phyloP scores from a whole-genome alignment of 2,329 filamentous ascomycete genomes.

The Phialophora expanda region DNA sequence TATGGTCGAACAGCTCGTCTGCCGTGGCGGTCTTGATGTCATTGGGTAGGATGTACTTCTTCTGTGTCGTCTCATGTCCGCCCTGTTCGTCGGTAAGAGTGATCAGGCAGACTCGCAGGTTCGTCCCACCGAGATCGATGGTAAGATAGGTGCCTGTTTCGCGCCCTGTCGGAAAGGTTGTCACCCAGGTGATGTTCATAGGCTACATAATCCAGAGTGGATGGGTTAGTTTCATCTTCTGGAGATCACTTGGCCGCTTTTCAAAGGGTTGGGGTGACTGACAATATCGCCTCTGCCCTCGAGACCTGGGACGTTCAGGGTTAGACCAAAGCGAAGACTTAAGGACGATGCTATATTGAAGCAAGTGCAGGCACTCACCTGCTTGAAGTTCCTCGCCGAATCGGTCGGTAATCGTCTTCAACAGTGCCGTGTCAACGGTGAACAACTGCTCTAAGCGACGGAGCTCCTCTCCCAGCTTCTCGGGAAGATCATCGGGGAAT shows the following conservation, averaged over 20 bases:
- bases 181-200: constrained; percentile 98
- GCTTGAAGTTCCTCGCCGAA: constrained; percentile 82
- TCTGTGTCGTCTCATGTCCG: constrained; percentile 87
- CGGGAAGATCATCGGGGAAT: not conserved
- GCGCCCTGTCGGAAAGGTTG: constrained; percentile 81
- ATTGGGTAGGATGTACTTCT: constrained; percentile 83
- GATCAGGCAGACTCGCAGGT: constrained; percentile 87
- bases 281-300: constrained; percentile 13
- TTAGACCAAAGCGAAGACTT: not conserved
- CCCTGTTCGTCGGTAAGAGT: constrained; percentile 78
- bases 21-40: constrained; percentile 78
- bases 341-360: not conserved
- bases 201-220: constrained; percentile 60
- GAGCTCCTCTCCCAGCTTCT: constrained; percentile 61
- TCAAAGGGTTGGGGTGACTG: constrained; percentile 1
- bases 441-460: constrained; percentile 78
- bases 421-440: constrained; percentile 70
- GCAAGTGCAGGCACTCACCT: constrained; percentile 55
- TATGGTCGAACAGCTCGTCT: constrained; percentile 88
- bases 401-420: constrained; percentile 85
- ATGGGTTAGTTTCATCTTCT: not conserved
- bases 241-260: not conserved
- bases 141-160: constrained; percentile 83
- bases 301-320: not conserved
- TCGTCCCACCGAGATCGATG: constrained; percentile 89